Evolutionary conservation across 2,329 filamentous ascomycete genomes (phyloP).

Genomic region (Chrysosporium keratinophilum): DNA sequence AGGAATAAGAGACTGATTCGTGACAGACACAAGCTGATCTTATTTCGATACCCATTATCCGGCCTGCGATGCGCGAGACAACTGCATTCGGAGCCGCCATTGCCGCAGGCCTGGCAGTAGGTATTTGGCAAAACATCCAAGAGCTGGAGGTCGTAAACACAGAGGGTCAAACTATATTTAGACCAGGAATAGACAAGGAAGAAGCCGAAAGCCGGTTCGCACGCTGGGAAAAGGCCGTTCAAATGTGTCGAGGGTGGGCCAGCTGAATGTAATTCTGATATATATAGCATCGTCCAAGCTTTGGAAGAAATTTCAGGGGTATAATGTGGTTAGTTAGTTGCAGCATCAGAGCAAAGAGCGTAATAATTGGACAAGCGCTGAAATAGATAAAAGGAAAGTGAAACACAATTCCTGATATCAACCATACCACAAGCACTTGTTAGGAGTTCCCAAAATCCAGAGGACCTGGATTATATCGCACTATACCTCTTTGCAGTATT

Average conservation of each 20-base stretch:
- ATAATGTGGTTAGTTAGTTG: no score
- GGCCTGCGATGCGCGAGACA: slow-evolving; percentile 81
- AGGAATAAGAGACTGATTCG: not conserved
- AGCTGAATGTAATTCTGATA: not conserved
- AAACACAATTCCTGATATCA: no score
- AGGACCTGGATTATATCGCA: no score
- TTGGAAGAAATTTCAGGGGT: no score
- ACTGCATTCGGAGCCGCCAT: slow-evolving; percentile 83
- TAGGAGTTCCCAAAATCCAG: no score
- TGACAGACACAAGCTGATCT: slow-evolving; percentile 70
- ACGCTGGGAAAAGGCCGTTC: slow-evolving; percentile 65
- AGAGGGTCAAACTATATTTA: slow-evolving; percentile 58
- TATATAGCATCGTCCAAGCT: no score
- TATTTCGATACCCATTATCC: slow-evolving; percentile 70
- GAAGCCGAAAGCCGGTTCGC: slow-evolving; percentile 54
- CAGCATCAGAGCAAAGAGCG: no score
- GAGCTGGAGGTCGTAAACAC: slow-evolving; percentile 66
- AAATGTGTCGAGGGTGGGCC: slow-evolving; percentile 66
- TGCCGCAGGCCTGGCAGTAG: slow-evolving; percentile 71
- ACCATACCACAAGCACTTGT: no score
- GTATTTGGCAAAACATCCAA: slow-evolving; percentile 64
- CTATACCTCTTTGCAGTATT: no score
- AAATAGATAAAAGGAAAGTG: no score
- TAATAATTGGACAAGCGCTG: no score
- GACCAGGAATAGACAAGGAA: slow-evolving; percentile 51